Conservation (phyloP, 2,329 filamentous ascomycete genomes). For the Colletotrichum magnum region DNA sequence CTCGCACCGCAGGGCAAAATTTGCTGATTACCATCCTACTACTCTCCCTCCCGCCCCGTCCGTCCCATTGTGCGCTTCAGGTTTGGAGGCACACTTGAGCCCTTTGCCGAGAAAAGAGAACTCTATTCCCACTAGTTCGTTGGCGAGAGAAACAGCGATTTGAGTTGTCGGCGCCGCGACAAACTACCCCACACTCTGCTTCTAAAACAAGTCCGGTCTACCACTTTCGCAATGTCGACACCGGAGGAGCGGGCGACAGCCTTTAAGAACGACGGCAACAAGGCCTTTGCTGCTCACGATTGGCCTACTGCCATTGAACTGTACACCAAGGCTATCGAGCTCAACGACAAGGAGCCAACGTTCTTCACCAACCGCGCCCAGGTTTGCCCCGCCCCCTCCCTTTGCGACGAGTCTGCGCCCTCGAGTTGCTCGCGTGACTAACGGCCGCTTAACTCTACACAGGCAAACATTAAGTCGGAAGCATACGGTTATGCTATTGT, state of each 20-base stretch:
- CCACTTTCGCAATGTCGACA: conserved; percentile 54
- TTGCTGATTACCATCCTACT: conserved; percentile 24
- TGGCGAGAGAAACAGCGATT: conserved; percentile 13
- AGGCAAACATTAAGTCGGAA: conserved; percentile 97
- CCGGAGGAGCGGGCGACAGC: conserved; percentile 78
- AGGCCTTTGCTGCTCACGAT: conserved; percentile 89
- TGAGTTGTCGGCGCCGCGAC: conserved; percentile 21
- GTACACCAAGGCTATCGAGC: conserved; percentile 89
- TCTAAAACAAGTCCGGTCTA: conserved; percentile 17
- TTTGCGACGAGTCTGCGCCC: conserved; percentile 12
- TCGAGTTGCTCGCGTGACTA: conserved; percentile 60
- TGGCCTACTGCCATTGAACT: conserved; percentile 86
- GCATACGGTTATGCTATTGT: conserved; percentile 93
- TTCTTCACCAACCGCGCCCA: conserved; percentile 97
- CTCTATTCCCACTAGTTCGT: conserved; percentile 26
- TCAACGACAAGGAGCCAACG: conserved; percentile 86
- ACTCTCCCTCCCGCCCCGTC: conserved; percentile 5
- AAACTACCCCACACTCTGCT: conserved; percentile 32
- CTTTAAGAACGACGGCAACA: conserved; percentile 95
- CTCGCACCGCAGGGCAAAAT: conserved; percentile 24
- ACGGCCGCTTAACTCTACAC: conserved; percentile 47
- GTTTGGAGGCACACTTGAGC: neutral
- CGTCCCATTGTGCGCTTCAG: conserved; percentile 3
- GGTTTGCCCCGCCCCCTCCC: conserved; percentile 63
- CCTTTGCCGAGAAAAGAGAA: neutral